Base-by-base conservation (phyloP, 768 basidiomycete species). In the Russula vinacea region DNA sequence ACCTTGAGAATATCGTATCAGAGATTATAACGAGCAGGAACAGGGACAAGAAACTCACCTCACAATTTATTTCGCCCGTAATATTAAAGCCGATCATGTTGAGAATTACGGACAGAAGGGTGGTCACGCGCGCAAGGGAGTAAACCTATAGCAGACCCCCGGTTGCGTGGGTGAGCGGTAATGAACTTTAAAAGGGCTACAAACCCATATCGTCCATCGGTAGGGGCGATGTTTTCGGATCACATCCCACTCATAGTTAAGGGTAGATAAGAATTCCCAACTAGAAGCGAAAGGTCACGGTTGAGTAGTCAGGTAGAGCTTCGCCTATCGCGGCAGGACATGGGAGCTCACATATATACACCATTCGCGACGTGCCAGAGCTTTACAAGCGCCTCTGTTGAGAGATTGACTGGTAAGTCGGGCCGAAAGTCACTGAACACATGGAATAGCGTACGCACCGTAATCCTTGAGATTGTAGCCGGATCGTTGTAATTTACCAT, bases 401-500 rank as follows among this genome's bases (percentile, higher is more conserved):
- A 52, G n/a, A 26, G 24, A 19, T 16, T 22, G 16, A 37, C 16
- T 4, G 19, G 17, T 37, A 39, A 8, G 49, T 24, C 8, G 14
- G 8, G 24, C 8, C 14, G 29, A n/a, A 35, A 14, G 40, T 14
- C 17, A 2, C 32, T 29, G 24, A 40, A 6, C 17, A 35, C 7
- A 9, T 3, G 19, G n/a, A n/a, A 29, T 19, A 49, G 29, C 10
- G 29, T 19, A 57, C 62, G 49, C 49, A 62, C 62, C 19, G 3
- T 6, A 11, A 2, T 56, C 39, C n/a, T 33, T 26, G 26, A 17
- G 8, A 62, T 8, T 1, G 29, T 40, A 51, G 3, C n/a, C 19
- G 62, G 55, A 49, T 62, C 35, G 0, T 42, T 47, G 47, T 40
- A 62, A 26, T 62, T 19, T 7, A 56, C 62, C 62, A 62, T 62